These are phyloP conservation scores for Colletotrichum euphorbiae DNA, from an alignment of 2,329 filamentous ascomycete species.

Conservation along the genomic window DNA sequence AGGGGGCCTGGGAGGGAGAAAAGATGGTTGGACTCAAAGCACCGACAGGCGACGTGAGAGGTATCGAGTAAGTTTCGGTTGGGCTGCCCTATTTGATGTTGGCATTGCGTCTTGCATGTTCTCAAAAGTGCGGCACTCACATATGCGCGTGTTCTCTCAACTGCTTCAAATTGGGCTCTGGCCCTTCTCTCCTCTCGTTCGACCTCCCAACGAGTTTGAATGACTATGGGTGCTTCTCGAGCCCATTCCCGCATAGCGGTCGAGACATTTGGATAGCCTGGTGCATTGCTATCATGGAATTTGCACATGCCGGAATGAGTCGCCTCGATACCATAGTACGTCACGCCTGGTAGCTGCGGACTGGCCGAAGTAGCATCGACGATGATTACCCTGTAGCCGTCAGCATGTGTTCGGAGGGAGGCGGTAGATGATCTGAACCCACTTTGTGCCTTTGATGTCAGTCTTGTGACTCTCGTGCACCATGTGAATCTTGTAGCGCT, in stretches of 20 bases:
- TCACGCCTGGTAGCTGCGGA: conserved; percentile 75
- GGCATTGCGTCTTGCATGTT: background rate
- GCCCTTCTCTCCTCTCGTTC: conserved; percentile 66
- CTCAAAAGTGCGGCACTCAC: background rate
- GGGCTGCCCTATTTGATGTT: background rate
- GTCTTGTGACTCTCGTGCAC: conserved; percentile 81
- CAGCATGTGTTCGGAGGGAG: background rate
- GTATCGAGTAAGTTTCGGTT: background rate
- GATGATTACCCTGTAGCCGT: conserved; percentile 61
- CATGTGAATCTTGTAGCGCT: conserved; percentile 79
- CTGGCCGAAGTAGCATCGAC: conserved; percentile 78
- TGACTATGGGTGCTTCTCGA: conserved; percentile 64
- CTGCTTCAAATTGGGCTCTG: conserved; percentile 57
- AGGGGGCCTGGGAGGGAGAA: background rate
- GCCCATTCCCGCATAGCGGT: conserved; percentile 64
- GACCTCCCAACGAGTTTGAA: conserved; percentile 68
- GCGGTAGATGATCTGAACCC: conserved; percentile 36
- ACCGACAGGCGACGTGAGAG: background rate
- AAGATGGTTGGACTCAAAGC: background rate
- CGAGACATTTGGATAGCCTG: conserved; percentile 70
- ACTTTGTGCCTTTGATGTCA: conserved; percentile 72
- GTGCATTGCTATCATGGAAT: conserved; percentile 71
- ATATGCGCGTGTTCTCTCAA: conserved; percentile 53
- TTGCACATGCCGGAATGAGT: conserved; percentile 81
- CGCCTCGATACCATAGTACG: conserved; percentile 79